Evolutionary conservation across 169 alveolate genomes (phyloP).

Genomic region (Cryptosporidium sp.): DNA sequence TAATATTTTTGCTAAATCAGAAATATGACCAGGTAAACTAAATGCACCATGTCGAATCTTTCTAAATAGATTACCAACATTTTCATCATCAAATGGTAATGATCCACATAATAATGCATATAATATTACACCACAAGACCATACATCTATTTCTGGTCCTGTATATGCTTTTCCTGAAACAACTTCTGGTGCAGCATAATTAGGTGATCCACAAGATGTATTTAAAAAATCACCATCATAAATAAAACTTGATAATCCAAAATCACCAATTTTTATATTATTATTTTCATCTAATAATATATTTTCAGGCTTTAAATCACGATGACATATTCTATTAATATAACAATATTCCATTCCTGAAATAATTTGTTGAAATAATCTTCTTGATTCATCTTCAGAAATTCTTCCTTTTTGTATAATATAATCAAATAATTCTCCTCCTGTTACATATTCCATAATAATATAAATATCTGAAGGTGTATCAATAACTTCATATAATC

Average conservation of each 20-base stretch:
- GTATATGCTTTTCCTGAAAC: conserved; percentile 88
- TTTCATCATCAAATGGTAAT: conserved; percentile 95
- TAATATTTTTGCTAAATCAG: conserved; percentile 88
- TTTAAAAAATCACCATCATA: conserved; percentile 85
- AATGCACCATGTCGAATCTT: conserved; percentile 90
- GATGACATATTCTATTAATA: conserved; percentile 84
- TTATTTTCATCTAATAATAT: conserved; percentile 87
- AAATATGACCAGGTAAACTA: conserved; percentile 89
- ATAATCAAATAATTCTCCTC: conserved; percentile 92
- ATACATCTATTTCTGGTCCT: conserved; percentile 95
- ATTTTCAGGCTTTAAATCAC: conserved; percentile 94
- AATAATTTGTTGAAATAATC: conserved; percentile 91
- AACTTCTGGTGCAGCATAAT: conserved; percentile 95
- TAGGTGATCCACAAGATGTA: conserved; percentile 95
- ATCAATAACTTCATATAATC: conserved; percentile 88
- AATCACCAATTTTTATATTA: conserved; percentile 93
- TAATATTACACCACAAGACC: conserved; percentile 97
- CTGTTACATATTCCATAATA: conserved; percentile 87
- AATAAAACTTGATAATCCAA: conserved; percentile 93
- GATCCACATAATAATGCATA: conserved; percentile 97
- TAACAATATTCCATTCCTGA: conserved; percentile 92
- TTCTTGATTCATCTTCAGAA: conserved; percentile 84
- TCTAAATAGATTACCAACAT: conserved; percentile 86
- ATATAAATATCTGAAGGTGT: conserved; percentile 88
- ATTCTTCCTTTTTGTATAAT: conserved; percentile 86